Conservation (phyloP, 495 filamentous ascomycete genomes). For the Xylaria castorea region DNA sequence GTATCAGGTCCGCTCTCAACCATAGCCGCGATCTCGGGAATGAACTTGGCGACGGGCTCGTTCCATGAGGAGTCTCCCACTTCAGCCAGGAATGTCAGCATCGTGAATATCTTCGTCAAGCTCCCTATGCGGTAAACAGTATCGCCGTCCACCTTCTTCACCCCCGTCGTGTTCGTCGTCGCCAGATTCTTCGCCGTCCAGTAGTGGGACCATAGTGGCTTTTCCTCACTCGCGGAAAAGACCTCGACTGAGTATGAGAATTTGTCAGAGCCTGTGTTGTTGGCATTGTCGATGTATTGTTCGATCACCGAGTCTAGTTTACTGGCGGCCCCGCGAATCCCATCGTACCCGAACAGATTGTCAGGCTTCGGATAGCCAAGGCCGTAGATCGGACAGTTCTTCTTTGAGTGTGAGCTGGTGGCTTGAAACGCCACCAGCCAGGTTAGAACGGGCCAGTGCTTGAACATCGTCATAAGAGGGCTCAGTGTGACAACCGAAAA, state of each 20-base stretch:
- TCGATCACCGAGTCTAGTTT: slow-evolving; percentile 41
- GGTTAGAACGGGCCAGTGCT: not conserved
- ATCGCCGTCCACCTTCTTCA: slow-evolving; percentile 47
- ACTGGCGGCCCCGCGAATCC: slow-evolving; percentile 35
- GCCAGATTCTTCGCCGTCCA: slow-evolving; percentile 54
- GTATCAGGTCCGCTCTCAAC: slow-evolving; percentile 45
- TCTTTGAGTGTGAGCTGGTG: slow-evolving; percentile 33
- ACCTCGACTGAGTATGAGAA: slow-evolving; percentile 59
- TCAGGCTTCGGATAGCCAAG: slow-evolving; percentile 52
- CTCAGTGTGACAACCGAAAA: not conserved
- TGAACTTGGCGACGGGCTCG: slow-evolving; percentile 54
- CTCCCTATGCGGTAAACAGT: slow-evolving; percentile 58
- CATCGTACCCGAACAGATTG: slow-evolving; percentile 38
- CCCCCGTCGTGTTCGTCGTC: slow-evolving; percentile 47
- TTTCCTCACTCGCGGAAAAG: slow-evolving; percentile 50
- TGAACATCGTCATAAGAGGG: not conserved
- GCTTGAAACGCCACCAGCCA: slow-evolving; percentile 3
- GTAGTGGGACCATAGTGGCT: slow-evolving; percentile 54
- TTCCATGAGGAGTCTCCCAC: slow-evolving; percentile 48
- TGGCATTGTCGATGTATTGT: slow-evolving; percentile 45
- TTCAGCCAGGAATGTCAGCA: slow-evolving; percentile 50
- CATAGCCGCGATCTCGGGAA: slow-evolving; percentile 59
- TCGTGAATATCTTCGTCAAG: slow-evolving; percentile 57
- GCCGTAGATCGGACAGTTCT: slow-evolving; percentile 57
- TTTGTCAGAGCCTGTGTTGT: slow-evolving; percentile 41